Evolutionary conservation across 345 rosid genomes (phyloP), one percentile per base, ranked within the genome.

Genomic region (Brassica napus): DNA sequence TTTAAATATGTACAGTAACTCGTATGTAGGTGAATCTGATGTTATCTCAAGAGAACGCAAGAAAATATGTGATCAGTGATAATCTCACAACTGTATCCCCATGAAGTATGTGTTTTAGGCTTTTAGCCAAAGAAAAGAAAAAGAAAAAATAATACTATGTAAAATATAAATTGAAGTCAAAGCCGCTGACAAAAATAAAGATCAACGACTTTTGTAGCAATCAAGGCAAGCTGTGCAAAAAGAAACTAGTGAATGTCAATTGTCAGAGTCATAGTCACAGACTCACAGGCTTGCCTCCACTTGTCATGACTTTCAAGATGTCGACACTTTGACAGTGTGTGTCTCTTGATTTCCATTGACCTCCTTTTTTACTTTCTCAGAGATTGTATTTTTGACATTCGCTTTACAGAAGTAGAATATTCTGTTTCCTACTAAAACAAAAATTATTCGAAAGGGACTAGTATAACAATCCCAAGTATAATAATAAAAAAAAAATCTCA

Each of bases 241-340:
- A 12, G 63, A 54, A 65, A 10, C 54, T 44, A 62, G 74, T 31
- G 62, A 47, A 60, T 59, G 60, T 68, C 32, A 1, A 28, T 57
- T 67, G 21, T 67, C 66, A 35, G 59, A 35, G 68, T 68, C 65
- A 49, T 49, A 49, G 57, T 49, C 57, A 49, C 54, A 18, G 58
- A 31, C 42, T 67, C 65, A 57, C 6, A 47, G 63, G 8, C 11
- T 34, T 59, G 8, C 68, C 42, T 76, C 49, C 55, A 69, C 70
- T 62, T 69, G 49, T 77, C 23, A 9, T 34, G 35, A n/a, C 54
- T 69, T 68, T 18, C 61, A 76, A 68, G 79, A 68, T 60, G 49
- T 61, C 37, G 80, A 69, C 65, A 52, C 60, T 74, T 1, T 1
- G 42, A 55, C n/a, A 32, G 4, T 52, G 54, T 57, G 6, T 34